phyloP scores from a whole-genome alignment of 31 red algal species.

The Odonthalia washingtoniensis region DNA sequence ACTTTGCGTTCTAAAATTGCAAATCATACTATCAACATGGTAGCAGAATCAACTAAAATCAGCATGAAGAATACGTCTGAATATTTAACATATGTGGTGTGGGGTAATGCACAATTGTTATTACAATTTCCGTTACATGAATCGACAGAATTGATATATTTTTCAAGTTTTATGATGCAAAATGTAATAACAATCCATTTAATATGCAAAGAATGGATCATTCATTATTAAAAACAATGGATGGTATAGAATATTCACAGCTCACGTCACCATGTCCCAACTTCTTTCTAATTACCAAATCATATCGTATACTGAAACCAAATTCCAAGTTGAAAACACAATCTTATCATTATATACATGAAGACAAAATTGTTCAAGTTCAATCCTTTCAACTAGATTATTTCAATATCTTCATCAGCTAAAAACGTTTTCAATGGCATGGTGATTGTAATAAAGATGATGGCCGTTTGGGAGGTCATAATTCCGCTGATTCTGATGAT shows the following conservation, averaged over 20 bases:
- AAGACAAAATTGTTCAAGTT: slow-evolving; percentile 78
- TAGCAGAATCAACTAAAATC: slow-evolving; percentile 66
- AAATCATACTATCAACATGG: slow-evolving; percentile 68
- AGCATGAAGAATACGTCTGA: slow-evolving; percentile 45
- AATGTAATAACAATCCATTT: slow-evolving; percentile 91
- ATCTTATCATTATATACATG: slow-evolving; percentile 79
- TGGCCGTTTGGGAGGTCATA: too few species aligned
- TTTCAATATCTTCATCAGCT: slow-evolving; percentile 65
- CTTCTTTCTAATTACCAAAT: slow-evolving; percentile 89
- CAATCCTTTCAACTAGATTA: slow-evolving; percentile 58
- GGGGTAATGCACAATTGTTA: slow-evolving; percentile 86
- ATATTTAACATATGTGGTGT: slow-evolving; percentile 82
- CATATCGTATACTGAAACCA: slow-evolving; percentile 48
- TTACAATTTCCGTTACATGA: slow-evolving; percentile 82
- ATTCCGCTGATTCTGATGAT: slow-evolving; percentile 40
- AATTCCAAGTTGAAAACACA: slow-evolving; percentile 67
- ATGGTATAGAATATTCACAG: slow-evolving; percentile 75
- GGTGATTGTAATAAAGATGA: too few species aligned
- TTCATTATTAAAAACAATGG: slow-evolving; percentile 69
- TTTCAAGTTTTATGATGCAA: slow-evolving; percentile 96
- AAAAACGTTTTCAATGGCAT: slow-evolving; percentile 72
- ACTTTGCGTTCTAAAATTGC: too few species aligned
- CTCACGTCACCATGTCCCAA: slow-evolving; percentile 51
- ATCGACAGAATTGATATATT: slow-evolving; percentile 71
- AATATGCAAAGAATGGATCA: slow-evolving; percentile 90